These are phyloP conservation scores for Boechera divaricarpa DNA, from an alignment of 345 rosid genomes.

Conservation along the genomic window DNA sequence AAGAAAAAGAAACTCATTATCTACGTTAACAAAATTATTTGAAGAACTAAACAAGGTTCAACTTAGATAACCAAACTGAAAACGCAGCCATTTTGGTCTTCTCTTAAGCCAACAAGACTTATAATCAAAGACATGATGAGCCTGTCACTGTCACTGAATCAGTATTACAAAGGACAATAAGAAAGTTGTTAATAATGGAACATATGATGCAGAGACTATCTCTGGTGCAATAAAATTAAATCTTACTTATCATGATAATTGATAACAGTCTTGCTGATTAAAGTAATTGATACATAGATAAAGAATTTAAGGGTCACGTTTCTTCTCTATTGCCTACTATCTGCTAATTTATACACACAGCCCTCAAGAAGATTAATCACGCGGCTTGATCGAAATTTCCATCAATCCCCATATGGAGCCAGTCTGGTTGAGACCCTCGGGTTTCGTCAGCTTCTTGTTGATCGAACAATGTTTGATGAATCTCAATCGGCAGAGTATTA, in stretches of 20 bases:
- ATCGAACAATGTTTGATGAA: slow-evolving; percentile 57
- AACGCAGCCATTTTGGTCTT: too few relatives aligned
- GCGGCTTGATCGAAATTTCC: slow-evolving; percentile 54
- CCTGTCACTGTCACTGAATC: too few relatives aligned
- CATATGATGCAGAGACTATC: too few relatives aligned
- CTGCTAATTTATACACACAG: slow-evolving; percentile 6
- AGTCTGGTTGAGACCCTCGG: slow-evolving; percentile 62
- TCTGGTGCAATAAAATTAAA: too few relatives aligned
- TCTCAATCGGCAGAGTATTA: slow-evolving; percentile 57
- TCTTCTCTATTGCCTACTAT: slow-evolving; percentile 5
- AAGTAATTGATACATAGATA: background rate
- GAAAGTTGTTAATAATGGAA: too few relatives aligned
- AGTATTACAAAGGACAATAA: too few relatives aligned
- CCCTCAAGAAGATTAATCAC: background rate
- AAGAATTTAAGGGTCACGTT: background rate
- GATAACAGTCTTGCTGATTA: background rate
- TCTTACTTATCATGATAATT: background rate
- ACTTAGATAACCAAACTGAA: too few relatives aligned
- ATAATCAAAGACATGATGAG: too few relatives aligned
- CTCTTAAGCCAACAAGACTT: too few relatives aligned
- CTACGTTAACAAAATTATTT: too few relatives aligned
- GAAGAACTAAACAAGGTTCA: too few relatives aligned
- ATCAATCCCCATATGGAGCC: slow-evolving; percentile 79
- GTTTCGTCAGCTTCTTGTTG: slow-evolving; percentile 58
- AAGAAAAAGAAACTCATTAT: too few relatives aligned